phyloP scores from a whole-genome alignment of 192 early-diverging fungal species.

The Coemansia biformis region DNA sequence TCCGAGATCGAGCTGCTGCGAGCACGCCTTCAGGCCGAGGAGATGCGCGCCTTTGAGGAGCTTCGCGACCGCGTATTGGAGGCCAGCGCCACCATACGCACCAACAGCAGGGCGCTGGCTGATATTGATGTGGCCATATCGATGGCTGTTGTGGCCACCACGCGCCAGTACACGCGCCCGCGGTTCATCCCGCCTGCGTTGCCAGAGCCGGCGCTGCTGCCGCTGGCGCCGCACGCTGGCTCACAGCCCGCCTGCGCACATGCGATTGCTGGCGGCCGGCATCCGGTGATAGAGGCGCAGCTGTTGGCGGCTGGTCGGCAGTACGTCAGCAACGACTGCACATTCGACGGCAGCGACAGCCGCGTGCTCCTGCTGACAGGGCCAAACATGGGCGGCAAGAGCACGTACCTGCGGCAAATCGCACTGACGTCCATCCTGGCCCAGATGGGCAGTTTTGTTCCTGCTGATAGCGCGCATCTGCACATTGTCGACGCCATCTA shows the following conservation, averaged over 20 bases:
- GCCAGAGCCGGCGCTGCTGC: no score
- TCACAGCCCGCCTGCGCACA: conserved; percentile 4
- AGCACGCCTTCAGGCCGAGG: conserved; percentile 47
- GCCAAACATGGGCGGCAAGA: conserved; percentile 89
- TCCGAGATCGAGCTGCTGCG: conserved; percentile 51
- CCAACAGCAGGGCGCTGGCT: conserved; percentile 58
- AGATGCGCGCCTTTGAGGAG: conserved; percentile 53
- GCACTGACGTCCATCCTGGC: conserved; percentile 75
- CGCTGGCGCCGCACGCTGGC: no score
- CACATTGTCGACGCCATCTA: conserved; percentile 67
- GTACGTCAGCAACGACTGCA: conserved; percentile 56
- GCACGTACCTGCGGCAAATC: conserved; percentile 76
- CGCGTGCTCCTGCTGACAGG: conserved; percentile 68
- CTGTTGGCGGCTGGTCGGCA: conserved; percentile 47
- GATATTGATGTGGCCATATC: conserved; percentile 64
- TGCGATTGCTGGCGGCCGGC: conserved; percentile 51
- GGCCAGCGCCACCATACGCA: conserved; percentile 53
- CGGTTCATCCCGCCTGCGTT: conserved; percentile 6
- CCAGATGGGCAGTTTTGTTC: conserved; percentile 79
- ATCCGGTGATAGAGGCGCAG: conserved; percentile 58
- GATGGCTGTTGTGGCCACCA: conserved; percentile 54
- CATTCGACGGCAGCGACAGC: conserved; percentile 14
- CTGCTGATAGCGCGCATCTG: conserved; percentile 72
- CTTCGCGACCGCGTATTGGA: conserved; percentile 47
- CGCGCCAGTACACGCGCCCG: conserved; percentile 57